phyloP scores from a whole-genome alignment of 768 basidiomycete species.

The Mycena galopus region DNA sequence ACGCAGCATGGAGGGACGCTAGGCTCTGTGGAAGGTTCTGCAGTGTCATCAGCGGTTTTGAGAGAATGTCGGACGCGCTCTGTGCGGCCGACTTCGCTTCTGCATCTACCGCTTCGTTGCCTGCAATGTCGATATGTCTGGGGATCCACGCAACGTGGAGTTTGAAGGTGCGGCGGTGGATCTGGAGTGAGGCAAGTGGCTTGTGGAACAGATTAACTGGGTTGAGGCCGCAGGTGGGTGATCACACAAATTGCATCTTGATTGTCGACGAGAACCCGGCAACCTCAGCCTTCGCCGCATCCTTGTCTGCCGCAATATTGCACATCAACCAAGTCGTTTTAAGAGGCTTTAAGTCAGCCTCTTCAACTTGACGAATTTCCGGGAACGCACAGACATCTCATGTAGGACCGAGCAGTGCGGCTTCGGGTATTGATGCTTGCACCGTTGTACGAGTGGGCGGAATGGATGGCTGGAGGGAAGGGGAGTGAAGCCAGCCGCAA shows the following conservation, averaged over 20 bases:
- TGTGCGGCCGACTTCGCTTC: conserved; percentile 8
- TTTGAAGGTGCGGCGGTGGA: neutral
- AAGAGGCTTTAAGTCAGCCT: no score
- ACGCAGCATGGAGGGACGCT: neutral
- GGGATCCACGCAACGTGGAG: conserved; percentile 17
- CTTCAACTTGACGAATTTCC: no score
- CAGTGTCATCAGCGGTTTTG: neutral
- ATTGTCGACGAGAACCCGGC: conserved; percentile 15
- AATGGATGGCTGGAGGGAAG: no score
- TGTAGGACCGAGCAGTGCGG: no score
- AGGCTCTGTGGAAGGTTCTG: neutral
- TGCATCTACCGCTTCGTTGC: conserved; percentile 11
- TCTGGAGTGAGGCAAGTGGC: neutral
- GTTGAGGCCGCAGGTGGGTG: conserved; percentile 5
- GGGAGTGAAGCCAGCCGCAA: no score
- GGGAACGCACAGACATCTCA: no score
- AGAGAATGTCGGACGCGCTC: neutral
- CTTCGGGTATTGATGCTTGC: no score
- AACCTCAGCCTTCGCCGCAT: no score
- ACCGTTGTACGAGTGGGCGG: no score
- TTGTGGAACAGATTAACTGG: conserved; percentile 13
- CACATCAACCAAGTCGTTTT: no score
- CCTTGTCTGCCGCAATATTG: no score
- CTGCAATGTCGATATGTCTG: conserved; percentile 4
- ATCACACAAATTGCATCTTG: conserved; percentile 6